A percentile compares a stretch with the other conserved stretches of the same genome.
phyloP scores from a whole-genome alignment of 2,329 filamentous ascomycete species.

The Penicillium fuscoglaucum region DNA sequence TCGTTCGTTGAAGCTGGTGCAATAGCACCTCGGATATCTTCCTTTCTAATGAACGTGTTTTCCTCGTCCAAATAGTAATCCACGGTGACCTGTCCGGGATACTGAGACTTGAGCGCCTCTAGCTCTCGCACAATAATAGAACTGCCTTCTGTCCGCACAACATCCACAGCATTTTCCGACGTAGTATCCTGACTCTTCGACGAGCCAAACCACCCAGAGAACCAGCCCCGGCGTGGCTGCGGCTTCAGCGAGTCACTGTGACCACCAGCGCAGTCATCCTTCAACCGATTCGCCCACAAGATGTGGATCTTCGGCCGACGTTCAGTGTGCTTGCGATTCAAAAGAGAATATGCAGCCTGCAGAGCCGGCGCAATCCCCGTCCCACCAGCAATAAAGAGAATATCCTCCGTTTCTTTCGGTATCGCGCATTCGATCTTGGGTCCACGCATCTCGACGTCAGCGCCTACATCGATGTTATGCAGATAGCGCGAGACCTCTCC shows the following conservation, averaged over 20 bases:
- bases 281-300: conserved; percentile 75
- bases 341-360: conserved; percentile 69
- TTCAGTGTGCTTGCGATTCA: conserved; percentile 30
- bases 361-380: conserved; percentile 90
- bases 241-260: conserved; percentile 49
- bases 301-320: conserved; percentile 61
- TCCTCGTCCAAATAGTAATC: conserved; percentile 85
- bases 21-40: conserved; percentile 47
- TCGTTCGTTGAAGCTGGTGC: conserved; percentile 25
- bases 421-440: conserved; percentile 70
- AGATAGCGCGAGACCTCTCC: conserved; percentile 89
- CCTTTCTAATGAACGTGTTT: conserved; percentile 61
- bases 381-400: conserved; percentile 87
- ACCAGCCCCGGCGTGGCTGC: conserved; percentile 28
- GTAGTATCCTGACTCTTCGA: conserved; percentile 9
- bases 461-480: conserved; percentile 61
- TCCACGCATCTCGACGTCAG: conserved; percentile 73
- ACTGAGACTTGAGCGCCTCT: conserved; percentile 58
- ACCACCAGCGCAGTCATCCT: conserved; percentile 66
- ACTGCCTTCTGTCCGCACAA: conserved; percentile 9
- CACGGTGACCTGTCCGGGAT: conserved; percentile 61
- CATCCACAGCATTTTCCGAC: neutral
- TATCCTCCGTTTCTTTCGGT: conserved; percentile 54
- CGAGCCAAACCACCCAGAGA: conserved; percentile 31
- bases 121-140: conserved; percentile 61